Conservation (phyloP, 2,329 filamentous ascomycete species). For the Sodiomyces alkalinus region DNA sequence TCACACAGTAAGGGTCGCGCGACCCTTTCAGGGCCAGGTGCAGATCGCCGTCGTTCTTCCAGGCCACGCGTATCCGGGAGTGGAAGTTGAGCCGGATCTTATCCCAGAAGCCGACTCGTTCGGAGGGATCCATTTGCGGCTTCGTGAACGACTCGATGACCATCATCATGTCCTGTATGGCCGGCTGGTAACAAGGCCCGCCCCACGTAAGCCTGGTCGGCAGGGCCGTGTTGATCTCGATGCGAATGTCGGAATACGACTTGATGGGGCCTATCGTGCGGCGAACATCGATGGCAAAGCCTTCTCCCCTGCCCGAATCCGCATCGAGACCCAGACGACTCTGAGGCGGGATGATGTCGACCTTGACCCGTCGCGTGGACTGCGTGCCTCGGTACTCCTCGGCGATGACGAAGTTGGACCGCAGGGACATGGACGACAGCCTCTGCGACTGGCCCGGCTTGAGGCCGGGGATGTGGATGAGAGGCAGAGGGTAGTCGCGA, state of each 20-base stretch:
- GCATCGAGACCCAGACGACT: constrained; percentile 45
- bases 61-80: constrained; percentile 73
- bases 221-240: constrained; percentile 86
- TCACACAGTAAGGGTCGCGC: constrained; percentile 85
- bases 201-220: constrained; percentile 95
- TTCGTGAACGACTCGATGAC: constrained; percentile 96
- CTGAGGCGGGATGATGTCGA: constrained; percentile 68
- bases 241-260: constrained; percentile 80
- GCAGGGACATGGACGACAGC: constrained; percentile 67
- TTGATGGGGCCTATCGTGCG: constrained; percentile 91
- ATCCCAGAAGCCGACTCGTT: constrained; percentile 95
- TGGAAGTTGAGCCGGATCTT: constrained; percentile 93
- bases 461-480: constrained; percentile 78
- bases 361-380: constrained; percentile 64
- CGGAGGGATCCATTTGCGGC: constrained; percentile 82
- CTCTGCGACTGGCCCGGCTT: constrained; percentile 65
- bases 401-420: constrained; percentile 85
- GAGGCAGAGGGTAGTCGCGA: constrained; percentile 83
- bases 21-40: constrained; percentile 85
- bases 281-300: constrained; percentile 73
- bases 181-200: constrained; percentile 79
- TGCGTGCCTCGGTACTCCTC: constrained; percentile 77
- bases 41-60: constrained; percentile 92
- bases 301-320: constrained; percentile 36
- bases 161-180: constrained; percentile 99